Percentiles rank a stretch among this genome's conserved stretches.
These are phyloP conservation scores for Sugiyamaella smithiae DNA, from an alignment of 805 yeast genomes.

Conservation along the genomic window DNA sequence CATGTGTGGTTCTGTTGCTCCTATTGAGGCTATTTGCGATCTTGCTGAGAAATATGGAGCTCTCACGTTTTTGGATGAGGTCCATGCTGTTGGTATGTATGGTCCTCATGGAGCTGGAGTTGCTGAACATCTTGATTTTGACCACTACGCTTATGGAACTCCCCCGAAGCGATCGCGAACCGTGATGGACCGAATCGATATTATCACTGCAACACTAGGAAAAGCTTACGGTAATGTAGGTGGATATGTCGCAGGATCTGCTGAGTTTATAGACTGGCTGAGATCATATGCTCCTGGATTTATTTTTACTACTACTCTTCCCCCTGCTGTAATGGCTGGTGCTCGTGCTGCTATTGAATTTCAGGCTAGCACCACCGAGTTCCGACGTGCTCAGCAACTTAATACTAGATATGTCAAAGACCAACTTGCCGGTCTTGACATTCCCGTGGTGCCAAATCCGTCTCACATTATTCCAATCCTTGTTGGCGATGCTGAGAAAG, in stretches of 20 bases:
- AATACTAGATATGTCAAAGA: slow-evolving; percentile 83
- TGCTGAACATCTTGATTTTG: slow-evolving; percentile 92
- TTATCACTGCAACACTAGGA: slow-evolving; percentile 96
- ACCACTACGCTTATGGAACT: slow-evolving; percentile 57
- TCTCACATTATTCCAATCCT: slow-evolving; percentile 95
- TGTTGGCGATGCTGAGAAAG: slow-evolving; percentile 90
- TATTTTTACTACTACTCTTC: slow-evolving; percentile 93
- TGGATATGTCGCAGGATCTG: slow-evolving; percentile 92
- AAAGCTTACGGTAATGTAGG: slow-evolving; percentile 97
- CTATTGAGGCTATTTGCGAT: slow-evolving; percentile 88
- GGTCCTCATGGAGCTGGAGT: slow-evolving; percentile 99
- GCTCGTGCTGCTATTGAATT: slow-evolving; percentile 82
- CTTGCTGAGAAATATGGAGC: slow-evolving; percentile 98
- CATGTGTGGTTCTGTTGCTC: slow-evolving; percentile 97
- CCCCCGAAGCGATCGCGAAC: slow-evolving; percentile 36
- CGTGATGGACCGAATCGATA: slow-evolving; percentile 85
- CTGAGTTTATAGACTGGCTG: slow-evolving; percentile 85
- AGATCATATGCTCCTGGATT: slow-evolving; percentile 97
- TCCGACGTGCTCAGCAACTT: slow-evolving; percentile 79
- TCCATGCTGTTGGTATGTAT: slow-evolving; percentile 97
- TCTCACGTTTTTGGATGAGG: slow-evolving; percentile 94
- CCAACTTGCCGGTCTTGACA: slow-evolving; percentile 63
- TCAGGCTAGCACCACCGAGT: slow-evolving; percentile 72
- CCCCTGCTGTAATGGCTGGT: slow-evolving; percentile 98
- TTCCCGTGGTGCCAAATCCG: slow-evolving; percentile 97